Conservation (phyloP, 2,329 filamentous ascomycete species). For the Trichoderma koningii region DNA sequence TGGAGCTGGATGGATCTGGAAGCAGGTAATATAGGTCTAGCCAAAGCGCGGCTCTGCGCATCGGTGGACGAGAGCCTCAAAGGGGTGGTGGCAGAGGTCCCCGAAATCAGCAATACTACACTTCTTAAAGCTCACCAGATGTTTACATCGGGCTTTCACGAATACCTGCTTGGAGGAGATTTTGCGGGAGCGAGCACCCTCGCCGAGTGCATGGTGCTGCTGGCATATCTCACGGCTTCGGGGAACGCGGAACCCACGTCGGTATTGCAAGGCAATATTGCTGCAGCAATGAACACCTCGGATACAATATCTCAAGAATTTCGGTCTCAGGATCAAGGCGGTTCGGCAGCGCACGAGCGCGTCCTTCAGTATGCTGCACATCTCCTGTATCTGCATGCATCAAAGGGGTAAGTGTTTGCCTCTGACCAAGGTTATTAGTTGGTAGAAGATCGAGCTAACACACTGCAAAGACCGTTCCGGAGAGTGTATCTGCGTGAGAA, state of each 20-base stretch:
- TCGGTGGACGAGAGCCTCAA: conserved; percentile 39
- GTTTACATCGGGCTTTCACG: conserved; percentile 57
- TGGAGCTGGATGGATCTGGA: conserved; percentile 70
- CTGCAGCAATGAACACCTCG: conserved; percentile 49
- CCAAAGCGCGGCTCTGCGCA: conserved; percentile 46
- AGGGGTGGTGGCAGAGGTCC: conserved; percentile 22
- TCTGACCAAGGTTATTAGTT: not conserved
- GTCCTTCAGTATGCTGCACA: conserved; percentile 68
- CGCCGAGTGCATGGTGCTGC: conserved; percentile 64
- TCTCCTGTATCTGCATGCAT: conserved; percentile 67
- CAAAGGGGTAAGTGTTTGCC: conserved; percentile 50
- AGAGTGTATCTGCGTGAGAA: conserved; percentile 65
- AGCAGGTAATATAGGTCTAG: conserved; percentile 38
- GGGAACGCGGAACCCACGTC: conserved; percentile 49
- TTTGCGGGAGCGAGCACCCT: conserved; percentile 53
- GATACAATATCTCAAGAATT: conserved; percentile 49
- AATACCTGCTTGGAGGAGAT: conserved; percentile 55
- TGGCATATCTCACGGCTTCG: conserved; percentile 63
- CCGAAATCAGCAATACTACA: conserved; percentile 39
- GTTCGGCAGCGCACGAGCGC: conserved; percentile 55
- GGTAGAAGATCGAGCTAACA: conserved; percentile 30
- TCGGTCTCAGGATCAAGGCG: conserved; percentile 39
- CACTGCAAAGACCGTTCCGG: conserved; percentile 59
- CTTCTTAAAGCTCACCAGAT: conserved; percentile 57
- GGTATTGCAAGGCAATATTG: conserved; percentile 56